phyloP scores from a whole-genome alignment of 371 early-diverging fungal genomes.

The Rhizopus sp. region DNA sequence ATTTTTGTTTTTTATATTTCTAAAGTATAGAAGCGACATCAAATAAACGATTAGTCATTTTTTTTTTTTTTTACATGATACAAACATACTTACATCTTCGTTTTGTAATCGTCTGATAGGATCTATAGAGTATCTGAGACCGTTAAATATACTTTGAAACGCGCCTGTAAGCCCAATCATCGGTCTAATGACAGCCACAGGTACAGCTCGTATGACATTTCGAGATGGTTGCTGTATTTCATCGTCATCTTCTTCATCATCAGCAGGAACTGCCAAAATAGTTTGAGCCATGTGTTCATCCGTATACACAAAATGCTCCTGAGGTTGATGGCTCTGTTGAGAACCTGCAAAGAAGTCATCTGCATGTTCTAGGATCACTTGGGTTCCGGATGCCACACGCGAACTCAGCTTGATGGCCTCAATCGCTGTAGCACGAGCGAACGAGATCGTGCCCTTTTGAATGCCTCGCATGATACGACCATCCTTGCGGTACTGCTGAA shows the following conservation, averaged over 20 bases:
- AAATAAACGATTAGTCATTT: neutral
- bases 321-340: conserved; percentile 4
- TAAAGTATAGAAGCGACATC: neutral
- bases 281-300: conserved; percentile 61
- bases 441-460: conserved; percentile 86
- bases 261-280: conserved; percentile 87
- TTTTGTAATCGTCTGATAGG: conserved; percentile 75
- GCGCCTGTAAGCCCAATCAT: conserved; percentile 96
- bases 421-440: conserved; percentile 86
- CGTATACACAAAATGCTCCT: conserved; percentile 18
- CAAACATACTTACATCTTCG: conserved; percentile 73
- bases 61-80: neutral
- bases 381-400: conserved; percentile 87
- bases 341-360: conserved; percentile 72
- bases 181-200: conserved; percentile 92
- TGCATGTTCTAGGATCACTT: conserved; percentile 88
- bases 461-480: conserved; percentile 86
- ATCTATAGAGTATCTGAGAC: conserved; percentile 89
- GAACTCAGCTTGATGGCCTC: conserved; percentile 91
- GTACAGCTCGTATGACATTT: conserved; percentile 87
- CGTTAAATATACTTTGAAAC: conserved; percentile 89
- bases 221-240: conserved; percentile 52
- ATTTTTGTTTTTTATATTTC: neutral
- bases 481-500: conserved; percentile 92
- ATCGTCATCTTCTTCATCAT: conserved; percentile 71